Conservation (phyloP, 352 stramenopile genomes). For the Proteromonas lacertae region DNA sequence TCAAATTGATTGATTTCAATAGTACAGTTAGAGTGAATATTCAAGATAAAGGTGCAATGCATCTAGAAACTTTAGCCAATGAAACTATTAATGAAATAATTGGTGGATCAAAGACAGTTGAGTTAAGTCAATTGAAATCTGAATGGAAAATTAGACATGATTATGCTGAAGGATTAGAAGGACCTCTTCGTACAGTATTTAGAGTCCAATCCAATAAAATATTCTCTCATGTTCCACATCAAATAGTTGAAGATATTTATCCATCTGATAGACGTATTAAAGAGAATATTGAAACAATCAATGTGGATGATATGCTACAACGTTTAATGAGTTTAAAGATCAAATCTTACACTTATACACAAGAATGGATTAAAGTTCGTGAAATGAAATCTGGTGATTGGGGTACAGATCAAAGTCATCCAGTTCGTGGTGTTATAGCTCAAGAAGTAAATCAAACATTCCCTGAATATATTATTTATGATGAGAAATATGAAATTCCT, state of each 20-base stretch:
- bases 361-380: constrained; percentile 45
- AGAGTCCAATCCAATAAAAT: no score
- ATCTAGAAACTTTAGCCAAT: no score
- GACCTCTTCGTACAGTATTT: no score
- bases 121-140: no score
- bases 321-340: constrained; percentile 41
- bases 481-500: constrained; percentile 25
- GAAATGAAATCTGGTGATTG: no score
- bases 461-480: constrained; percentile 49
- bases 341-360: constrained; percentile 47
- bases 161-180: no score
- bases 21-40: no score
- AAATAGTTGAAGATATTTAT: constrained; percentile 48
- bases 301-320: constrained; percentile 47
- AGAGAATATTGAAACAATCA: constrained; percentile 40
- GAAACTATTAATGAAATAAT: no score
- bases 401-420: constrained; percentile 10
- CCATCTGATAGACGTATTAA: constrained; percentile 62
- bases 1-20: no score
- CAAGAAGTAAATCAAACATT: constrained; percentile 52
- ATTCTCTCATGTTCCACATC: constrained; percentile 19
- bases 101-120: no score
- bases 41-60: no score
- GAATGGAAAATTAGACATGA: no score
- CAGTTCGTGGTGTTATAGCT: constrained; percentile 60